Evolutionary conservation across 306 rosid species (phyloP).

Genomic region (Prinsepia uniflora): DNA sequence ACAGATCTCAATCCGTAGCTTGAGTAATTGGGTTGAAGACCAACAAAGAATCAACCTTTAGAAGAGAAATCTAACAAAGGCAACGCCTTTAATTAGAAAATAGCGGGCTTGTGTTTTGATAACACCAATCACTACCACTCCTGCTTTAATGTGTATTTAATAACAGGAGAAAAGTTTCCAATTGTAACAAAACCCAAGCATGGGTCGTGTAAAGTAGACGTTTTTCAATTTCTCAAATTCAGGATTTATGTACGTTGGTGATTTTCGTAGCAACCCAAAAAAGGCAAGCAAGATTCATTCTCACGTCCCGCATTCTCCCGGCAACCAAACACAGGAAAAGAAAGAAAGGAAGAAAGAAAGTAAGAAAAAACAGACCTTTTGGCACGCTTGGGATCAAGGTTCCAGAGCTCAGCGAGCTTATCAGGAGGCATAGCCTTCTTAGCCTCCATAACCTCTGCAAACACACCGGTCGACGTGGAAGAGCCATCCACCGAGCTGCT

Average conservation of each 20-base stretch:
- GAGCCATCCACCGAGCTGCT: conserved; percentile 81
- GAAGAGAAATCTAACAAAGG: background rate
- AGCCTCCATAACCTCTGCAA: conserved; percentile 93
- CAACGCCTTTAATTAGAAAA: background rate
- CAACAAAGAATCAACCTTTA: background rate
- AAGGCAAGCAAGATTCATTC: background rate
- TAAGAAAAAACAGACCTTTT: conserved; percentile 59
- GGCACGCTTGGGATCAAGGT: conserved; percentile 92
- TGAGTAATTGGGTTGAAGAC: background rate
- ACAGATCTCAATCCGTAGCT: background rate
- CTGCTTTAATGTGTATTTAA: background rate
- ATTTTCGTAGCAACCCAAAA: background rate
- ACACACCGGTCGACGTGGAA: conserved; percentile 55
- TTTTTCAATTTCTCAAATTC: background rate
- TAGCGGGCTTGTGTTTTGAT: background rate
- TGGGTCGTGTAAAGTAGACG: background rate
- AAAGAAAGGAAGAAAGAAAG: background rate
- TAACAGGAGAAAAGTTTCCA: background rate
- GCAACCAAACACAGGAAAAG: conserved; percentile 9
- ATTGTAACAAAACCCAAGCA: background rate
- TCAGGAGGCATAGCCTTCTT: conserved; percentile 99
- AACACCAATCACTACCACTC: background rate
- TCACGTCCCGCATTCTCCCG: background rate
- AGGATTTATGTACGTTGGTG: background rate
- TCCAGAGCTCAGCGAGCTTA: conserved; percentile 99